Evolutionary conservation across 164 flowering plant species (phyloP).

Genomic region (Chimonanthus praecox): DNA sequence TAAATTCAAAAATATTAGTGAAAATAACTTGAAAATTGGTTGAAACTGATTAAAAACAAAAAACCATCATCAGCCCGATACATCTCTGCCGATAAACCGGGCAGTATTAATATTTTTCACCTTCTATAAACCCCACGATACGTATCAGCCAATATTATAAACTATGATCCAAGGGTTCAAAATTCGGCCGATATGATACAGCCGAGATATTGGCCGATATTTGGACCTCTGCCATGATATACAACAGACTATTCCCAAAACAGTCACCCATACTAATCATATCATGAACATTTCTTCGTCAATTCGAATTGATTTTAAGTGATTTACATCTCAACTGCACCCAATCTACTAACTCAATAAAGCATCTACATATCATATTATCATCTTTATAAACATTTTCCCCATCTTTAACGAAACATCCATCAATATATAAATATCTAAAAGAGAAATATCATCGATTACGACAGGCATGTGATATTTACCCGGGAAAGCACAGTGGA

Average conservation of each 20-base stretch:
- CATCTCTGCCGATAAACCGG: too few species aligned
- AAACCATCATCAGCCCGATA: too few species aligned
- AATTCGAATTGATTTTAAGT: not conserved
- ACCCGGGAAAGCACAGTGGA: conserved; percentile 35
- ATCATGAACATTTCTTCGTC: not conserved
- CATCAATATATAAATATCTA: not conserved
- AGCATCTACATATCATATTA: not conserved
- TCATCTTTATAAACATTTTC: not conserved
- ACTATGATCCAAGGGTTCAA: too few species aligned
- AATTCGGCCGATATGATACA: too few species aligned
- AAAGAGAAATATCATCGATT: not conserved
- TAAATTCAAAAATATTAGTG: too few species aligned
- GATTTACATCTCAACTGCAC: not conserved
- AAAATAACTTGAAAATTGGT: too few species aligned
- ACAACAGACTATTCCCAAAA: too few species aligned
- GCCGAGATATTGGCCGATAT: too few species aligned
- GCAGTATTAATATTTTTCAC: not conserved
- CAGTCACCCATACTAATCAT: not conserved
- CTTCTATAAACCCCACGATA: not conserved
- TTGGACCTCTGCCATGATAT: too few species aligned
- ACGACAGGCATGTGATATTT: conserved; percentile 12
- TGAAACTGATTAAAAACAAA: too few species aligned
- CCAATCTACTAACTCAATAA: not conserved
- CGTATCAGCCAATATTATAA: too few species aligned
- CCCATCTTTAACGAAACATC: not conserved